phyloP scores from a whole-genome alignment of 106 monocot species.

The Acanthochlamys bracteata region DNA sequence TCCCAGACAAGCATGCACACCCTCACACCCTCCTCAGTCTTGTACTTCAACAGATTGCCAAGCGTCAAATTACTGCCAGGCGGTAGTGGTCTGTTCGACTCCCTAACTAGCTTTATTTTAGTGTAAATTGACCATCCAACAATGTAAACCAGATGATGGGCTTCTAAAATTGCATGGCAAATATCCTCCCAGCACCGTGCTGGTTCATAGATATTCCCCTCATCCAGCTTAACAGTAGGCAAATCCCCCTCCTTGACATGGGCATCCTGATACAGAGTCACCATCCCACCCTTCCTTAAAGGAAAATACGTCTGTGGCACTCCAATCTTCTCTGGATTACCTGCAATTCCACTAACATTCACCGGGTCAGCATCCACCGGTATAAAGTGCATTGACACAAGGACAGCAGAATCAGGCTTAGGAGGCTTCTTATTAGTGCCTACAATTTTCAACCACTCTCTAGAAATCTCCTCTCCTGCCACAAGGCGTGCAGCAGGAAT shows the following conservation, averaged over 20 bases:
- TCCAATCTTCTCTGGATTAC: slow-evolving; percentile 29
- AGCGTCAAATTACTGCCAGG: slow-evolving; percentile 20
- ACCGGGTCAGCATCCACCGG: slow-evolving; percentile 18
- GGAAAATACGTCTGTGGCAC: slow-evolving; percentile 42
- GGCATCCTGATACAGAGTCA: slow-evolving; percentile 71
- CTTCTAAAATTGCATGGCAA: slow-evolving; percentile 69
- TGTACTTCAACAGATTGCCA: slow-evolving; percentile 69
- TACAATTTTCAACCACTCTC: slow-evolving; percentile 39
- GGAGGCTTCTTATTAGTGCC: slow-evolving; percentile 30
- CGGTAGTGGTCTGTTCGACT: slow-evolving; percentile 30
- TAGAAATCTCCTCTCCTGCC: slow-evolving; percentile 10
- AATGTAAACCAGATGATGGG: slow-evolving; percentile 68
- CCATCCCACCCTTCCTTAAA: slow-evolving; percentile 30
- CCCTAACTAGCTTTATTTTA: slow-evolving; percentile 56
- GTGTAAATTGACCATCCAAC: slow-evolving; percentile 61
- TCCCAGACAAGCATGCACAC: slow-evolving; percentile 72
- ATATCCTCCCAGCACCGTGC: slow-evolving; percentile 70
- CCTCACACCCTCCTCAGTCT: slow-evolving; percentile 72
- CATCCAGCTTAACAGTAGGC: slow-evolving; percentile 41
- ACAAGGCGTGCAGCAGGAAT: slow-evolving; percentile 19
- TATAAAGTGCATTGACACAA: slow-evolving; percentile 24
- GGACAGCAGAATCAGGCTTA: slow-evolving; percentile 38
- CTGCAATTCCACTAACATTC: slow-evolving; percentile 28
- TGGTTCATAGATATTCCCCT: slow-evolving; percentile 33
- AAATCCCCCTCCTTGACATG: slow-evolving; percentile 51